Evolutionary conservation across 2,329 filamentous ascomycete species (phyloP).

Genomic region (Ramularia collo-cygni): DNA sequence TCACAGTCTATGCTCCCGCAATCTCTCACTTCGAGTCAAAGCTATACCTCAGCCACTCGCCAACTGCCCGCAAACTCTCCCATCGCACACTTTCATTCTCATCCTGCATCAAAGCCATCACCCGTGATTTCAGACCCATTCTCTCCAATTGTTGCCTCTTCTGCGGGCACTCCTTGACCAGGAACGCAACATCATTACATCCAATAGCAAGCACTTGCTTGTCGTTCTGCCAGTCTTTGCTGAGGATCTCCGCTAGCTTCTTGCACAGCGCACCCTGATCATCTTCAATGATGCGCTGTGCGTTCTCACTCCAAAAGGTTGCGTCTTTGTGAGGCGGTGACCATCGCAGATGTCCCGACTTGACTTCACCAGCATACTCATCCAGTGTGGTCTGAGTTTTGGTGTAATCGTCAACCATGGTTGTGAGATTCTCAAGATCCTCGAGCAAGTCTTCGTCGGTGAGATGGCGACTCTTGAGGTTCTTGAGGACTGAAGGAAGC

Average conservation of each 20-base stretch:
- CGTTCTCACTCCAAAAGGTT: constrained; percentile 88
- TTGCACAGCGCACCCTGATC: constrained; percentile 71
- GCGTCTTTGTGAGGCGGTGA: constrained; percentile 82
- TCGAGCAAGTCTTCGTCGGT: constrained; percentile 48
- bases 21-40: constrained; percentile 40
- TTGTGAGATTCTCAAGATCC: constrained; percentile 40
- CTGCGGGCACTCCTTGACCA: constrained; percentile 86
- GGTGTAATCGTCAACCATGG: constrained; percentile 78
- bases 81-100: constrained; percentile 82
- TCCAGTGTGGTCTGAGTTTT: constrained; percentile 62
- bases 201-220: constrained; percentile 83
- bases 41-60: constrained; percentile 68
- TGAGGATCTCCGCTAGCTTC: constrained; percentile 78
- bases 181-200: constrained; percentile 81
- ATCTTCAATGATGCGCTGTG: constrained; percentile 75
- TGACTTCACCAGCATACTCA: constrained; percentile 71
- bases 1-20: no score
- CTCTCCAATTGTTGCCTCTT: constrained; percentile 73
- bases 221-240: constrained; percentile 76
- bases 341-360: constrained; percentile 84
- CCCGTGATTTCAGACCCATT: constrained; percentile 72
- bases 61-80: constrained; percentile 83
- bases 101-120: constrained; percentile 92
- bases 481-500: constrained; percentile 58
- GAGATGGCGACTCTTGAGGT: constrained; percentile 47